Base-by-base conservation (phyloP, 305 asterid genomes). In the Plantago coronopus region DNA sequence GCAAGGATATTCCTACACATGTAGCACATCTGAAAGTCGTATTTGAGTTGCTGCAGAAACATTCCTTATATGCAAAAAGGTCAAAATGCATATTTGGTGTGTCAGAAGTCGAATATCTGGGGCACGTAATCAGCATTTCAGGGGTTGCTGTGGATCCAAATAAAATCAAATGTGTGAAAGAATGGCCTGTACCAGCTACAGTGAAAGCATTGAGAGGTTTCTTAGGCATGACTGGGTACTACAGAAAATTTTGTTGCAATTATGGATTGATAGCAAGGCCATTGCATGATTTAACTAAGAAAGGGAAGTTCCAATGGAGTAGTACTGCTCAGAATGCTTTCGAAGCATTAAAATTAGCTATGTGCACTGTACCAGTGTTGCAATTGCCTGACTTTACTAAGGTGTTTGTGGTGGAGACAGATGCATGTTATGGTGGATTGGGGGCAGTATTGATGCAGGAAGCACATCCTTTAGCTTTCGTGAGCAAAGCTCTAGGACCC, bases 211-310 rank as follows among this genome's bases (percentile, higher is more conserved):
- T 61, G 13, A 27, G 66, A 15, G 66, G 66, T 4, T 61, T 61
- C 5, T 48, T 61, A 38, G 57, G 65, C 7, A 20, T 45, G 9
- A 25, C 64, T 1, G 54, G 64, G 0, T 59, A 22, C 18, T 57
- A 50, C 6, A 20, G 34, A 1, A 11, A 25, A 3, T 50, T 50
- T 20, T 22, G 20, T 15, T 12, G 16, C 0, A 11, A 42, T 9
- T 59, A 40, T 38, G 38, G 63, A 1, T 19, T 3, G 0, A 2
- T 16, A 4, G 56, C 31, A 0, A 18, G 15, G 10, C 54, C 54
- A 4, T 1, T 43, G 11, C 48, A 43, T 14, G n/a, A 42, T 14
- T 27, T 27, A 9, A 42, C n/a, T 42, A 42, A 42, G 11, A 42
- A 42, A 42, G 46, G 46, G 11, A 42, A 9, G 2, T 42, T 42